Base-by-base conservation (phyloP, 2,329 filamentous ascomycete species). In the Aspergillus pseudotamarii region DNA sequence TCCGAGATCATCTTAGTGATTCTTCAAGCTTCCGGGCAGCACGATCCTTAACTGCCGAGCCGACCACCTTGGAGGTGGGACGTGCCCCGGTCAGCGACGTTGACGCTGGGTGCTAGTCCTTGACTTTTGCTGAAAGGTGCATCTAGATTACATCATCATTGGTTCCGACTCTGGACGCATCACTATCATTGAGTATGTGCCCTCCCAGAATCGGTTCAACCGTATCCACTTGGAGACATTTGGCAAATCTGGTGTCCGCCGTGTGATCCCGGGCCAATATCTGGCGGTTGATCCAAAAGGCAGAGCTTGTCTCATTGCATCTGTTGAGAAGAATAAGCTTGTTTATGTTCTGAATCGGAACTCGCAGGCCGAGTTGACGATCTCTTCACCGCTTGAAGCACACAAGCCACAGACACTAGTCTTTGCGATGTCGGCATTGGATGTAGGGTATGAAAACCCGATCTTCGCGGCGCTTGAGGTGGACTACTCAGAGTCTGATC, bases 301-400 rank as follows among this genome's bases (percentile, higher is more conserved):
- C 61, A 89, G 95, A 81, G 96, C 96, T 60, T 97, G 94, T 75
- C 85, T 99, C 75, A 92, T 98, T 65, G 93, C 95, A 11, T 94
- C 94, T 6, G 86, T 94, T 60, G 96, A 99, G 82, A 99, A 99
- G 86, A 99, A 98, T 83, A 99, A 99, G 83, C 90, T 99, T 61
- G 95, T 99, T 70, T 99, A 99, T 80, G 94, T 99, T 73, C 85
- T 99, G 70, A 98, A 98, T 79, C 90, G 96, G 68, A 96, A 97
- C 80, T 88, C 93, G 3, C 93, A 98, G 79, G 94, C 94, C 21
- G 92, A 97, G 78, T 88, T 99, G 72, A 96, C 94, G 46, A 99
- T 99, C 57, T 99, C 95, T 6, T 99, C 95, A 16, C 95, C 95
- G 0, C 85, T 99, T 21, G 96, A 99, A 80, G 96, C 95, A 2